phyloP scores from a whole-genome alignment of 345 rosid genomes.

The Aethionema arabicum region DNA sequence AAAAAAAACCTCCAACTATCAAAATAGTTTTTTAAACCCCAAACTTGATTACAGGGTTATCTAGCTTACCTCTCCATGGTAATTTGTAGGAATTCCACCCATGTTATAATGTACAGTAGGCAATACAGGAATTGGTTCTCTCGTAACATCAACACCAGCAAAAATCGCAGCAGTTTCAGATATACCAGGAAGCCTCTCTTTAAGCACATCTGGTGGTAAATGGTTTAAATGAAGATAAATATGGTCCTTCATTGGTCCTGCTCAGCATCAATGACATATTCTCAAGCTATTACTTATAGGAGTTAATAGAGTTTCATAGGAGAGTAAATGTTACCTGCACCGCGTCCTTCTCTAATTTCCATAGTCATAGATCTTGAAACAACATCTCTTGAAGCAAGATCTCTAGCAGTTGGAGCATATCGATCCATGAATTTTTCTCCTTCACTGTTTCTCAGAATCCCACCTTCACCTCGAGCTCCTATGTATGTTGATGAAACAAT shows the following conservation, averaged over 20 bases:
- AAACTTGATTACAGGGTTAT: too few relatives aligned
- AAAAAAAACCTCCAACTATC: too few relatives aligned
- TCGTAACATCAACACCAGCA: conserved; percentile 95
- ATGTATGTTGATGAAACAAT: conserved; percentile 2
- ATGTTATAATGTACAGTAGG: conserved; percentile 98
- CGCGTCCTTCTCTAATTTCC: conserved; percentile 96
- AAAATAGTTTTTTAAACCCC: too few relatives aligned
- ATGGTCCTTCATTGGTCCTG: conserved; percentile 93
- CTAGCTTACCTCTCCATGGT: conserved; percentile 69
- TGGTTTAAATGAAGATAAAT: conserved; percentile 88
- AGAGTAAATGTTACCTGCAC: conserved; percentile 66
- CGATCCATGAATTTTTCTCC: conserved; percentile 98
- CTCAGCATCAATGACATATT: neutral
- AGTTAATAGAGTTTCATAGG: neutral
- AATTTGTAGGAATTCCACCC: conserved; percentile 98
- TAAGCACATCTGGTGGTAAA: conserved; percentile 91
- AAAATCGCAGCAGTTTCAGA: conserved; percentile 99
- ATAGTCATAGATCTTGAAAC: conserved; percentile 98
- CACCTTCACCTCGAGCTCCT: conserved; percentile 99
- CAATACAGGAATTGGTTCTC: conserved; percentile 94
- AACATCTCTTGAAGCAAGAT: conserved; percentile 98
- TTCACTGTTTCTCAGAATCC: conserved; percentile 88
- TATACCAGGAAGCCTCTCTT: conserved; percentile 99
- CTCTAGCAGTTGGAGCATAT: conserved; percentile 98
- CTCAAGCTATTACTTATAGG: neutral